These are phyloP conservation scores for Rhodamnia rubescens DNA, from an alignment of 345 rosid species.

Conservation along the genomic window DNA sequence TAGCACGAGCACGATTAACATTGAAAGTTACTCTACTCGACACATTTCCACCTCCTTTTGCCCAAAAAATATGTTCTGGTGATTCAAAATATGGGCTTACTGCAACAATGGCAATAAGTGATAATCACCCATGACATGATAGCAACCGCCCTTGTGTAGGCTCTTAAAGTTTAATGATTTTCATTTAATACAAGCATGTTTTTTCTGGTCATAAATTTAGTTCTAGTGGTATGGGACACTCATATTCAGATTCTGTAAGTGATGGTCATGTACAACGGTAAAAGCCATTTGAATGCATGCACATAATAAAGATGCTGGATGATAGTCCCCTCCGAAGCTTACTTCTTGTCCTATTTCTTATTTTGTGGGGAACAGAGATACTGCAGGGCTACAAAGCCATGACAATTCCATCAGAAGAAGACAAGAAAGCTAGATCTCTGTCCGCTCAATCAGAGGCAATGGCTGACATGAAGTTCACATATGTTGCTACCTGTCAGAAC, in stretches of 20 bases:
- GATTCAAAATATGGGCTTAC: not conserved
- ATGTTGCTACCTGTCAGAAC: conserved; percentile 93
- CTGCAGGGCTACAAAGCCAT: conserved; percentile 91
- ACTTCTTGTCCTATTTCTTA: not conserved
- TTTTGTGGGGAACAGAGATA: conserved; percentile 49
- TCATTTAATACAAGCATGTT: not conserved
- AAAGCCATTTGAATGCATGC: not conserved
- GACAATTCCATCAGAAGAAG: conserved; percentile 73
- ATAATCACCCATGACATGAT: not conserved
- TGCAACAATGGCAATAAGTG: not conserved
- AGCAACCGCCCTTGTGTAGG: not conserved
- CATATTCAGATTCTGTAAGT: not conserved
- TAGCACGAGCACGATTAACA: not conserved
- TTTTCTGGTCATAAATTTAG: not conserved
- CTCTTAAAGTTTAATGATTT: not conserved
- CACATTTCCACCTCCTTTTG: not conserved
- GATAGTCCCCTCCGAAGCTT: not conserved
- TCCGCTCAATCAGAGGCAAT: conserved; percentile 80
- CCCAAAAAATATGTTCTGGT: not conserved
- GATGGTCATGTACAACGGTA: not conserved
- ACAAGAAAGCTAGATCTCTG: conserved; percentile 79
- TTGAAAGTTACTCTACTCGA: not conserved
- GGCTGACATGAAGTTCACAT: conserved; percentile 94
- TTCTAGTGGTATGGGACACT: not conserved
- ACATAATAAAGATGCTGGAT: not conserved